Percentiles rank a stretch among this genome's conserved stretches.
These are phyloP conservation scores for Fusarium sp. DNA, from an alignment of 2,329 filamentous ascomycete genomes.

Conservation along the genomic window DNA sequence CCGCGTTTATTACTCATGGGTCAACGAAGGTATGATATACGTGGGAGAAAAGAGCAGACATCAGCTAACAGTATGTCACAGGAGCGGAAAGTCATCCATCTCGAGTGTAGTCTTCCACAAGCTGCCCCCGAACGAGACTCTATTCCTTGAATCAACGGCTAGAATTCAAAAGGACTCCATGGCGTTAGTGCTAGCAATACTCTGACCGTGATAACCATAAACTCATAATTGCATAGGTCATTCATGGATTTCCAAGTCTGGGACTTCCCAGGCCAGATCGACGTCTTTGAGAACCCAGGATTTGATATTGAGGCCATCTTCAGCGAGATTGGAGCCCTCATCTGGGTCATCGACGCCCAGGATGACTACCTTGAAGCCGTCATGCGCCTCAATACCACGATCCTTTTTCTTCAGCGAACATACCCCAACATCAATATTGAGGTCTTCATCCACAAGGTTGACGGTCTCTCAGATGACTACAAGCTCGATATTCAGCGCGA, in stretches of 20 bases:
- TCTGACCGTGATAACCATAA: background rate
- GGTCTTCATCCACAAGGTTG: conserved; percentile 99
- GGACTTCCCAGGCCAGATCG: conserved; percentile 95
- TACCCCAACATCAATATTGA: conserved; percentile 97
- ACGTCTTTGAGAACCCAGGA: conserved; percentile 84
- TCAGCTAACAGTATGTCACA: conserved; percentile 50
- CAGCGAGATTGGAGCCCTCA: conserved; percentile 89
- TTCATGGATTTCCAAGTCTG: conserved; percentile 99
- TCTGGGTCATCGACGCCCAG: conserved; percentile 99
- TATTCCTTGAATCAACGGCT: conserved; percentile 95
- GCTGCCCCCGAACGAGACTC: conserved; percentile 91
- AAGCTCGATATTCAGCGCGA: conserved; percentile 96
- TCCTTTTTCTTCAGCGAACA: conserved; percentile 85
- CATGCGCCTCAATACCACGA: conserved; percentile 84
- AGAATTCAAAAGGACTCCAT: conserved; percentile 94
- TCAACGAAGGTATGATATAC: conserved; percentile 77
- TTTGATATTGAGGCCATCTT: conserved; percentile 96
- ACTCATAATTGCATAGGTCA: conserved; percentile 66
- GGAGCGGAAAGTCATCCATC: conserved; percentile 98
- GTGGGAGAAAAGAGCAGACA: background rate
- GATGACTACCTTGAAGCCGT: conserved; percentile 97
- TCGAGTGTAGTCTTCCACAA: conserved; percentile 99
- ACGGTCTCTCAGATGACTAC: conserved; percentile 97
- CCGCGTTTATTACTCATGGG: conserved; percentile 94
- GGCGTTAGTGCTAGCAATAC: conserved; percentile 70